These are phyloP conservation scores for Lactarius hatsudake DNA, from an alignment of 768 basidiomycete species.

Conservation along the genomic window DNA sequence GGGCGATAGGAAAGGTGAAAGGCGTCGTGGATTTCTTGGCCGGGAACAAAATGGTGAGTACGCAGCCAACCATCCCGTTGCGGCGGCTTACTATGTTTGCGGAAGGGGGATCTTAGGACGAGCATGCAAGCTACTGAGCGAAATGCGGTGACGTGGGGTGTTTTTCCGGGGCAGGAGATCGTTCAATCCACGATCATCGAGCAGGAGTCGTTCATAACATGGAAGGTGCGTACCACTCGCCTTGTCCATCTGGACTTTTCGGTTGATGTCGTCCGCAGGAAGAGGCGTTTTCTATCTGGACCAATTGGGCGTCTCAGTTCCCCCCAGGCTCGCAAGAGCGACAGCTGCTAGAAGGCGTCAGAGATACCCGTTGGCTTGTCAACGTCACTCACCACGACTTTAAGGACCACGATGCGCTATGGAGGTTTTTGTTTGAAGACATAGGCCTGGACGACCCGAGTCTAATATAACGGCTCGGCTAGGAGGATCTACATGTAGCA, in stretches of 20 bases:
- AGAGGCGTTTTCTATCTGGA: constrained; percentile 95
- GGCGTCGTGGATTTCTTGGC: constrained; percentile 87
- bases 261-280: constrained; percentile 49
- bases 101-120: constrained; percentile 71
- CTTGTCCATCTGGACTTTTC: constrained; percentile 4
- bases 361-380: constrained; percentile 81
- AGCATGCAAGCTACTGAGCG: constrained; percentile 77
- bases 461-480: background rate
- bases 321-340: constrained; percentile 72
- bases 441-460: constrained; percentile 12
- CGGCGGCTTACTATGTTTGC: background rate
- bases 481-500: background rate
- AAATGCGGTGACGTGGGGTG: constrained; percentile 98
- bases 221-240: constrained; percentile 70
- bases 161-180: constrained; percentile 96
- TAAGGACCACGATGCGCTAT: constrained; percentile 72
- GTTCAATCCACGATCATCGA: constrained; percentile 97
- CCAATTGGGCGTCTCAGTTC: constrained; percentile 89
- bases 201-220: constrained; percentile 87
- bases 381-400: constrained; percentile 94
- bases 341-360: constrained; percentile 65
- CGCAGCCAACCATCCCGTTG: too few species aligned
- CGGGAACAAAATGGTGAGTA: constrained; percentile 65
- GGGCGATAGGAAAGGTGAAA: constrained; percentile 51
- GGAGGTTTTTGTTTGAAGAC: constrained; percentile 71